phyloP scores from a whole-genome alignment of 345 rosid genomes.

The Salix caprea region DNA sequence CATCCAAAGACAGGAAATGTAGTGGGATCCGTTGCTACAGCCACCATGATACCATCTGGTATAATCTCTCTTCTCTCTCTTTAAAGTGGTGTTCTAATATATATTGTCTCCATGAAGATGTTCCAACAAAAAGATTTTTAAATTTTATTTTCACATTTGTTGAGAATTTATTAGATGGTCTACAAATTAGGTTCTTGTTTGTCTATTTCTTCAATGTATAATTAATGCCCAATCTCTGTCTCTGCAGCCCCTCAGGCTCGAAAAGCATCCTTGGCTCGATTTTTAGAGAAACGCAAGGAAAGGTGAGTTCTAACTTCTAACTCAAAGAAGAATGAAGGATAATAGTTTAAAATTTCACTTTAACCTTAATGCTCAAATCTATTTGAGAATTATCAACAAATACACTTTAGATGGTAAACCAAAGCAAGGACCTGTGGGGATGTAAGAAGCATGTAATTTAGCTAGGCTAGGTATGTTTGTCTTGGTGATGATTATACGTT shows the following conservation, averaged over 20 bases:
- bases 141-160: not conserved
- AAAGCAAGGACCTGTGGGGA: not conserved
- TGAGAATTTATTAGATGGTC: not conserved
- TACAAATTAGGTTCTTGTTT: not conserved
- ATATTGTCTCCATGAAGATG: not conserved
- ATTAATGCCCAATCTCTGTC: conserved; percentile 1
- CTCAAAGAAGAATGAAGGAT: not conserved
- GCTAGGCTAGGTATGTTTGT: not conserved
- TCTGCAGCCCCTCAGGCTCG: conserved; percentile 78
- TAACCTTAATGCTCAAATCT: not conserved
- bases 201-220: not conserved
- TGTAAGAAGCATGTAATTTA: not conserved
- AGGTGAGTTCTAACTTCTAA: conserved; percentile 37
- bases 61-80: conserved; percentile 9
- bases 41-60: conserved; percentile 61
- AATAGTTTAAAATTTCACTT: not conserved
- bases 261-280: conserved; percentile 90
- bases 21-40: conserved; percentile 28
- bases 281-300: conserved; percentile 96
- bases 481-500: not conserved
- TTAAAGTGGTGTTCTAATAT: not conserved
- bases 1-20: conserved; percentile 27
- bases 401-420: not conserved
- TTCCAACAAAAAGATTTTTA: not conserved
- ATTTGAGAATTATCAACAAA: not conserved